Base-by-base conservation (phyloP, 73 alveolate genomes). In the Durusdinium trenchii region DNA sequence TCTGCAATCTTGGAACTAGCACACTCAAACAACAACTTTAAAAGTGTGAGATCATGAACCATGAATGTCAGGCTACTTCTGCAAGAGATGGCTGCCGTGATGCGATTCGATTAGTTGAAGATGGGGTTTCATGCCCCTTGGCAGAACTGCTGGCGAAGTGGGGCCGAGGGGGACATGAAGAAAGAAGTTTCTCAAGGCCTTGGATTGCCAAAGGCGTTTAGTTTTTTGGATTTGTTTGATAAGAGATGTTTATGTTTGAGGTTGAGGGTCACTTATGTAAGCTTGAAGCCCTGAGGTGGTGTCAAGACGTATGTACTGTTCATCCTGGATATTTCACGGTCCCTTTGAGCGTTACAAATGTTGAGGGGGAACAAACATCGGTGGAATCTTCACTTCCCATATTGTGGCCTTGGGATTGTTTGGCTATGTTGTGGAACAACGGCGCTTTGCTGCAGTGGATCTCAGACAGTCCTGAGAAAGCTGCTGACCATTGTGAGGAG, bases 201-300 rank as follows among this genome's bases (percentile, higher is more conserved):
- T 28, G 84, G 18, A 73, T 47, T 36, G n/a, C 42, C 46, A 36
- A 32, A 9, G 46, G 36, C 47, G 40, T n/a, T 35, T 6, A 38
- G 12, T 4, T 36, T 28, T 9, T 40, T 16, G 1, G n/a, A 32
- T 10, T 30, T 42, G 30, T 5, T 40, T 23, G 14, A 12, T 12
- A 64, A 5, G 9, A 5, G 7, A 20, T 10, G 10, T 20, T 30
- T 64, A 20, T 20, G 43, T 20, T 20, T 40, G 7, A 23, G 10
- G 5, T 23, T 64, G 36, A 64, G 40, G 35, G 78, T 35, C 7
- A 6, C 40, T 23, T 36, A 14, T 32, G 2, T n/a, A n/a, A n/a
- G n/a, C n/a, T n/a, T n/a, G n/a, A n/a, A n/a, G n/a, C 85, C 32
- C 42, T 6, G 50, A 73, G 85, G 85, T 73, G 85, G 85, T 73